Evolutionary conservation across 306 rosid genomes (phyloP).

Genomic region (Quillaja saponaria): DNA sequence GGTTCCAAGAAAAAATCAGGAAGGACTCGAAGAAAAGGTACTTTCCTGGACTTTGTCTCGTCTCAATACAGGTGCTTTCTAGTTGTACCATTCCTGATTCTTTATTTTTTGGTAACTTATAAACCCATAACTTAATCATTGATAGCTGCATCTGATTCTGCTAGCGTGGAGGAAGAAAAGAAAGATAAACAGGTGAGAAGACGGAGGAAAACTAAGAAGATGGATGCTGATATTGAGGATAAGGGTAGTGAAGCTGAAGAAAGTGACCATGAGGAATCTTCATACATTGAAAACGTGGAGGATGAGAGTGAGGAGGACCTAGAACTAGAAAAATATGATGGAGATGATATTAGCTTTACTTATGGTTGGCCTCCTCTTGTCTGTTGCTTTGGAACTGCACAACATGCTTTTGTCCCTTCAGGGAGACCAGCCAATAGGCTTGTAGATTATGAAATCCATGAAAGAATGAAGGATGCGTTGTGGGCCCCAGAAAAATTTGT

Average conservation of each 20-base stretch:
- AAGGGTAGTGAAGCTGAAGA: constrained; percentile 46
- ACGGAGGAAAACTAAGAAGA: constrained; percentile 54
- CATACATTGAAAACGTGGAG: constrained; percentile 44
- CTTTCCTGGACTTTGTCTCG: constrained; percentile 4
- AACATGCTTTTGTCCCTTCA: constrained; percentile 84
- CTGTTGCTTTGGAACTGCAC: constrained; percentile 95
- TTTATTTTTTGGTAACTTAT: constrained; percentile 25
- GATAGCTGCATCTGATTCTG: constrained; percentile 54
- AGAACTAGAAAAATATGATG: constrained; percentile 55
- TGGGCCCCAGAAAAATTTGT: constrained; percentile 83
- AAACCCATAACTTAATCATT: constrained; percentile 23
- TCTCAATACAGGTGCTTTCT: constrained; percentile 9
- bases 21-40: constrained; percentile 64
- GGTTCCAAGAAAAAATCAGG: constrained; percentile 53
- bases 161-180: constrained; percentile 53
- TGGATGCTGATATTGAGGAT: constrained; percentile 39
- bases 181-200: constrained; percentile 61
- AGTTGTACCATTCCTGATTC: background rate
- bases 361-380: constrained; percentile 98
- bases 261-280: constrained; percentile 51
- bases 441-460: constrained; percentile 71
- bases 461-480: constrained; percentile 61
- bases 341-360: constrained; percentile 73
- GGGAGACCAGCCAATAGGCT: constrained; percentile 90
- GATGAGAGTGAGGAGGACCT: constrained; percentile 56